Base-by-base conservation (phyloP, 345 rosid genomes). In the Citrus mangshanensis region DNA sequence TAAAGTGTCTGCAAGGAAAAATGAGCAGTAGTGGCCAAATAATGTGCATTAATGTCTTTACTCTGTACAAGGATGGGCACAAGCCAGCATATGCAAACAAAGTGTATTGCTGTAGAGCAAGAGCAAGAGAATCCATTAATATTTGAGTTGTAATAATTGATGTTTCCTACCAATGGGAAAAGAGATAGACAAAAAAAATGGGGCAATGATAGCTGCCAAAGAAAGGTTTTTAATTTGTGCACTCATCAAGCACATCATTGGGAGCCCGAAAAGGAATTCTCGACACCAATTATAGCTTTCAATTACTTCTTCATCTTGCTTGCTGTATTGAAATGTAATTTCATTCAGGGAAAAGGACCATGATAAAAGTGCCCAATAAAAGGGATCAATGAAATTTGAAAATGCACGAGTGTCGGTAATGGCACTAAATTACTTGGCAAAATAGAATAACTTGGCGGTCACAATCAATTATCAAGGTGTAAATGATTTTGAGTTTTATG, bases 161-260 rank as follows among this genome's bases (percentile, higher is more conserved):
- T 82, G 86, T 84, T 78, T 82, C 93, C 91, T 82, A 81, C 86
- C 83, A 81, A 87, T 83, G 83, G 63, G 76, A 79, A 82, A 80
- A 81, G 78, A 62, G 56, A 63, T 58, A 13, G 82, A 70, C 56
- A 49, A 72, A 28, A 59, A 59, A 2, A 60, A 62, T 65, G 72
- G 60, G 49, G 72, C 24, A 24, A 66, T 62, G 51, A 81, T 76
- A 72, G 77, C 40, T 77, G 83, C 79, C 12, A 72, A 49, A 75
- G 46, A 73, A 74, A 68, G 68, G 46, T 6, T 35, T 27, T 67
- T 34, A 3, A 28, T 25, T 38, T 66, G 38, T 79, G 86, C 88
- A 86, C 76, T 83, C 84, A 74, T 77, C 82, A 62, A 56, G 30
- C 72, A 75, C 71, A 74, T 55, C 77, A 81, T 77, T 86, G 77